phyloP scores from a whole-genome alignment of 163 green algal genomes.

The Chlorella variabilis region DNA sequence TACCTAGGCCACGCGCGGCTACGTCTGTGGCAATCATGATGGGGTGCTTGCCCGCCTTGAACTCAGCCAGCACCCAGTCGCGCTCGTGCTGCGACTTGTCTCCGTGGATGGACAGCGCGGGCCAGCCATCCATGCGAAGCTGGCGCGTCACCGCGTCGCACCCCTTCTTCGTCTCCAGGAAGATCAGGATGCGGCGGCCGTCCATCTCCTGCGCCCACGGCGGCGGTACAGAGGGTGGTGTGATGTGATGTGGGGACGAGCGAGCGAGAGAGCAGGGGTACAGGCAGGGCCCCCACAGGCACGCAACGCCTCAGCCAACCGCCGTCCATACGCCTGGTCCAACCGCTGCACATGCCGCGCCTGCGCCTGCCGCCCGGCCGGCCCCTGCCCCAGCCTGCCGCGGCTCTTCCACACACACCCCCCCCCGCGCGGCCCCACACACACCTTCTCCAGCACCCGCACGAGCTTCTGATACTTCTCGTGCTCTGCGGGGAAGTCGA shows the following conservation, averaged over 20 bases:
- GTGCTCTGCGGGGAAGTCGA: slow-evolving; percentile 79
- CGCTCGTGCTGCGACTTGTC: slow-evolving; percentile 98
- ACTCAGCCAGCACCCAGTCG: slow-evolving; percentile 94
- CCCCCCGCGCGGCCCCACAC: background rate
- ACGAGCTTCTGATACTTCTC: slow-evolving; percentile 90
- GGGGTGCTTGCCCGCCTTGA: slow-evolving; percentile 80
- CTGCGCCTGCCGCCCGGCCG: too few relatives aligned
- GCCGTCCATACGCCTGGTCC: too few relatives aligned
- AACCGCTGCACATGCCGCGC: too few relatives aligned
- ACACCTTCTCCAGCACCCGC: slow-evolving; percentile 74
- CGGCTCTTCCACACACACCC: background rate
- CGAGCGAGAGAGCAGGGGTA: too few relatives aligned
- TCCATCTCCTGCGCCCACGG: slow-evolving; percentile 75
- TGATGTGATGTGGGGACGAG: background rate
- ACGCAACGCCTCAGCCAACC: too few relatives aligned
- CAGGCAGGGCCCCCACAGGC: too few relatives aligned
- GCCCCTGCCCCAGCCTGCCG: background rate
- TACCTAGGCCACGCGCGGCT: slow-evolving; percentile 90
- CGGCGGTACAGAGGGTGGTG: background rate
- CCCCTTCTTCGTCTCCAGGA: slow-evolving; percentile 88
- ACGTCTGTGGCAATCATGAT: slow-evolving; percentile 98
- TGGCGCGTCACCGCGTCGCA: slow-evolving; percentile 89
- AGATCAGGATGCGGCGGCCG: slow-evolving; percentile 83
- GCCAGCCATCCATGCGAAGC: slow-evolving; percentile 90
- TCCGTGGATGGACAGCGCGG: slow-evolving; percentile 92